A percentile compares a stretch with the other conserved stretches of the same genome.
These are phyloP conservation scores for Rhododendron ovatum DNA, from an alignment of 148 eudicot species.

Conservation along the genomic window DNA sequence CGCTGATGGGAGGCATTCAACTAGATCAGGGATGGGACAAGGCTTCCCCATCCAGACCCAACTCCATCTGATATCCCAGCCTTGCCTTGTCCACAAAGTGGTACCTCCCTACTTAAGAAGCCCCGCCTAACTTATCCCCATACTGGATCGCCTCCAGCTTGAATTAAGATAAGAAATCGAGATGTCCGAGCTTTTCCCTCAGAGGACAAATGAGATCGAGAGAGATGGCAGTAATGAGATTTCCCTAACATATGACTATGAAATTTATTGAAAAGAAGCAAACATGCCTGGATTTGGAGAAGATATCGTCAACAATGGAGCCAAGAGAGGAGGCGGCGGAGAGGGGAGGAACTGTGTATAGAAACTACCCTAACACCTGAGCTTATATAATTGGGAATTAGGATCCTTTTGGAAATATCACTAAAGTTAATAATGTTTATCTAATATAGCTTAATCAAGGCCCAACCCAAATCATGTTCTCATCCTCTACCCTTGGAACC, in stretches of 20 bases:
- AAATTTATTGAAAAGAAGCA: not conserved
- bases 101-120: not conserved
- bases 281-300: not conserved
- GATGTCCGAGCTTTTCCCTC: not conserved
- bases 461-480: not conserved
- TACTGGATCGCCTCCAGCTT: not conserved
- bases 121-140: not conserved
- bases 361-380: not conserved
- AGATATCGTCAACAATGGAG: not conserved
- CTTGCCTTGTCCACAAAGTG: not conserved
- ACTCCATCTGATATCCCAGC: not conserved
- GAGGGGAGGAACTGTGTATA: not conserved
- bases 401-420: not conserved
- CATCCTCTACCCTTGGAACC: not conserved
- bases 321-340: not conserved
- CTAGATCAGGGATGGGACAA: not conserved
- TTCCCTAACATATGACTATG: not conserved
- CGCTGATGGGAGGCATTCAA: not conserved
- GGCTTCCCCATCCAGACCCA: not conserved
- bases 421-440: not conserved
- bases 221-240: not conserved
- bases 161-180: slow-evolving; percentile 1
- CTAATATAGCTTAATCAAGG: not conserved
- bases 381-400: not conserved
- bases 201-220: not conserved